Conservation (phyloP, 1,284 basidiomycete species). For the Apiotrichum domesticum region DNA sequence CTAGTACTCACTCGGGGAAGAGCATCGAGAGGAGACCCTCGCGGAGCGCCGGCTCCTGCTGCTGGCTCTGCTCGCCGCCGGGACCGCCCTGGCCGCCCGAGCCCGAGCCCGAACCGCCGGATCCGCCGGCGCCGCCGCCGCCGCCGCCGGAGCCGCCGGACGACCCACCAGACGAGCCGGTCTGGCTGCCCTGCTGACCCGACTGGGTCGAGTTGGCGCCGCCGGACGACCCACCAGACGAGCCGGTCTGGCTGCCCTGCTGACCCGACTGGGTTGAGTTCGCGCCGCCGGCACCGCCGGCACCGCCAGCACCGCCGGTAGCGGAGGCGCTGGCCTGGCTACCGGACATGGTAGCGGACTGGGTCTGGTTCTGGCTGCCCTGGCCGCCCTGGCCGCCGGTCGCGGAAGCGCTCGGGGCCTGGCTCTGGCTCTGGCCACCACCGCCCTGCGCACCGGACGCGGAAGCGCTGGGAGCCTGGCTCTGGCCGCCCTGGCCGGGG, state of each 20-base stretch:
- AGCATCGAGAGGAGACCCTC: not conserved
- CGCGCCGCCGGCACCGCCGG: not conserved
- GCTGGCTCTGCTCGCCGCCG: not conserved
- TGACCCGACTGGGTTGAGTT: not conserved
- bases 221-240: too few species aligned
- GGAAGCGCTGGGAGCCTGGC: too few species aligned
- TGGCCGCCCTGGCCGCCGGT: too few species aligned
- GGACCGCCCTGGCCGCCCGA: not conserved
- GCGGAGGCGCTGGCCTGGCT: not conserved
- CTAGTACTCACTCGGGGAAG: not conserved
- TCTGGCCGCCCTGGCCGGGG: too few species aligned
- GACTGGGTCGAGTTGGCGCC: too few species aligned
- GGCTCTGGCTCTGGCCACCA: not conserved
- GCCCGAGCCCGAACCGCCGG: not conserved
- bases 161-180: not conserved
- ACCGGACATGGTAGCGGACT: too few species aligned
- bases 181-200: too few species aligned
- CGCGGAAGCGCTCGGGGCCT: too few species aligned
- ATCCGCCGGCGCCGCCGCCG: not conserved
- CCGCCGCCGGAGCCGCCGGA: not conserved
- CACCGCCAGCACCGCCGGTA: not conserved
- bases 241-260: not conserved
- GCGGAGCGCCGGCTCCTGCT: not conserved
- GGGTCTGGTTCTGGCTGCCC: too few species aligned
- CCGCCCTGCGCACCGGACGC: too few species aligned